Evolutionary conservation across 2,329 filamentous ascomycete genomes (phyloP).

Genomic region (Stachybotrys chartarum): DNA sequence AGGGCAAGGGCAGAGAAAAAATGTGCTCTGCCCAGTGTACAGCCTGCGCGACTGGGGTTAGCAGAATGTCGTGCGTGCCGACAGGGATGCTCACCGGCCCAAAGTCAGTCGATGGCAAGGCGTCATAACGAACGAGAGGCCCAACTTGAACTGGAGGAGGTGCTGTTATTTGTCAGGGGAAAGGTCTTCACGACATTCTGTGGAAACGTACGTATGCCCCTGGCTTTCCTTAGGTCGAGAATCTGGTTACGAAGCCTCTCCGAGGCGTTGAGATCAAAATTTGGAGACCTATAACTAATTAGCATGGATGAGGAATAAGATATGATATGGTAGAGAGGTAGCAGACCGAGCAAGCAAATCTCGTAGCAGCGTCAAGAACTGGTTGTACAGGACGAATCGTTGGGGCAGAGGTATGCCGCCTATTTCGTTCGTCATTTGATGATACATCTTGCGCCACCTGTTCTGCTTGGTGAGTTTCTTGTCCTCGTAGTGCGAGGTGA

Average conservation of each 20-base stretch:
- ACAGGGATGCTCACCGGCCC: conserved; percentile 17
- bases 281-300: conserved; percentile 26
- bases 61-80: conserved; percentile 8
- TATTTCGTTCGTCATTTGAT: conserved; percentile 45
- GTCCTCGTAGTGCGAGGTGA: conserved; percentile 44
- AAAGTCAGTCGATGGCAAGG: conserved; percentile 11
- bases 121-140: conserved; percentile 23
- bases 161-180: conserved; percentile 14
- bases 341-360: conserved; percentile 44
- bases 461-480: conserved; percentile 36
- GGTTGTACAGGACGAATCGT: conserved; percentile 49
- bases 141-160: conserved; percentile 27
- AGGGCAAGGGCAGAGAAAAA: conserved; percentile 46
- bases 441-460: conserved; percentile 53
- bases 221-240: conserved; percentile 43
- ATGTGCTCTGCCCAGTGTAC: conserved; percentile 56
- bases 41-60: conserved; percentile 23
- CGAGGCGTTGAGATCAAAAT: conserved; percentile 49
- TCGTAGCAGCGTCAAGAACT: conserved; percentile 41
- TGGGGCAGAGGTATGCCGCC: conserved; percentile 42
- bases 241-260: conserved; percentile 42
- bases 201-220: conserved; percentile 39
- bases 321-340: background rate
- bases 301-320: conserved; percentile 4
- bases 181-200: background rate